Conservation (phyloP, 1,284 basidiomycete genomes). For the Apiotrichum brassicae region DNA sequence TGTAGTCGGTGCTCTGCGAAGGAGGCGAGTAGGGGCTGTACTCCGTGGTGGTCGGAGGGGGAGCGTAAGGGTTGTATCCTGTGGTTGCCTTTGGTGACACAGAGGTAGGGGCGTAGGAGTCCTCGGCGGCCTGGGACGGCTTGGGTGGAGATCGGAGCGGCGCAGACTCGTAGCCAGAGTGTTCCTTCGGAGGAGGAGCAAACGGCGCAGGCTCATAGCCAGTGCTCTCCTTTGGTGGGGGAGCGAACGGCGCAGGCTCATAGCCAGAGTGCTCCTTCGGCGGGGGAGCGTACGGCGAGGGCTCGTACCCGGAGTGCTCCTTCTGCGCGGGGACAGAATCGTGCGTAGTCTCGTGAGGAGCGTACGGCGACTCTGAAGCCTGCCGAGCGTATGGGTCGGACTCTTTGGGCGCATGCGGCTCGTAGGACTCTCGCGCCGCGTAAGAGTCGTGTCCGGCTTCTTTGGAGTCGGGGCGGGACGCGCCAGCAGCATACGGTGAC, state of each 20-base stretch:
- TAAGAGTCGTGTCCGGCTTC: background rate
- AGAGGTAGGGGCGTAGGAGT: background rate
- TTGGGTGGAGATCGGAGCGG: too few relatives aligned
- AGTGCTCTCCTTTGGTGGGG: too few relatives aligned
- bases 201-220: background rate
- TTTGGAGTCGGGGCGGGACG: too few relatives aligned
- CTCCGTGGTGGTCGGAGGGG: background rate
- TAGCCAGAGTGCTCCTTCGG: background rate
- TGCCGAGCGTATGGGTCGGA: too few relatives aligned
- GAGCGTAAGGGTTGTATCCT: background rate
- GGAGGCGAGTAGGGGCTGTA: slow-evolving; percentile 10
- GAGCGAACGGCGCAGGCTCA: background rate
- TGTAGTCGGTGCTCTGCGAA: too few relatives aligned
- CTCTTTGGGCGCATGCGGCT: too few relatives aligned
- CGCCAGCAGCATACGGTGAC: too few relatives aligned
- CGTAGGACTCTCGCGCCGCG: too few relatives aligned
- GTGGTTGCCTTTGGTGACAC: background rate
- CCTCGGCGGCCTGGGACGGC: background rate
- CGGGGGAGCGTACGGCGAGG: background rate
- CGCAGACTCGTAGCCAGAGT: slow-evolving; percentile 1
- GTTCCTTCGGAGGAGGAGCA: background rate
- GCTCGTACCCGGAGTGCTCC: slow-evolving; percentile 1
- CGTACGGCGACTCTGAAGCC: too few relatives aligned
- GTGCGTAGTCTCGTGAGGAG: too few relatives aligned
- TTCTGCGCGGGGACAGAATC: too few relatives aligned